Evolutionary conservation across 208 protist species (phyloP).

Genomic region (Acanthamoeba royreba): DNA sequence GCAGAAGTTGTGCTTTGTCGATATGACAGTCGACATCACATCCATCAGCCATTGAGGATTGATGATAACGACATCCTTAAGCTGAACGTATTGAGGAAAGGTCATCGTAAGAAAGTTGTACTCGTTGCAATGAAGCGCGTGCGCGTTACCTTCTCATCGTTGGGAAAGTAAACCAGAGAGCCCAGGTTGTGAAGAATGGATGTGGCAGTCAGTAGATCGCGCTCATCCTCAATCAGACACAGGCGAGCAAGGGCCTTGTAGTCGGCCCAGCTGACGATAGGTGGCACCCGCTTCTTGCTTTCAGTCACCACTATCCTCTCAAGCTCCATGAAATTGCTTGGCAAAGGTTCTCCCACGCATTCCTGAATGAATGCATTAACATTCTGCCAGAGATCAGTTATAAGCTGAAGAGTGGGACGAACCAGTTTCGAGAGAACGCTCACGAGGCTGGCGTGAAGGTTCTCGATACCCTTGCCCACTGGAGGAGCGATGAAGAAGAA

Average conservation of each 20-base stretch:
- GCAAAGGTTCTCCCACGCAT: not conserved
- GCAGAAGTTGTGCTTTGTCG: constrained; percentile 44
- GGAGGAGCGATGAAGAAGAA: constrained; percentile 3
- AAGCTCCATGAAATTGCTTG: not conserved
- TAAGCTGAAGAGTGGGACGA: no score
- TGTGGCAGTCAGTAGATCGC: constrained; percentile 25
- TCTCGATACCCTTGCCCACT: not conserved
- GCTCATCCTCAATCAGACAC: constrained; percentile 1
- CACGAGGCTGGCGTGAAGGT: not conserved
- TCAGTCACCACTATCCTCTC: not conserved
- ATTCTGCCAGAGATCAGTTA: no score
- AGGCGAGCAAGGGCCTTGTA: not conserved
- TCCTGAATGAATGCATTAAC: no score
- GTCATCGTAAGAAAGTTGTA: not conserved
- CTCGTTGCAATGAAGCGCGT: no score
- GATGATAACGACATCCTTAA: constrained; percentile 57
- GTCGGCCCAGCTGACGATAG: constrained; percentile 1
- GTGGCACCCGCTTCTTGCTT: not conserved
- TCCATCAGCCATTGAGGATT: constrained; percentile 64
- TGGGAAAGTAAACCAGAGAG: constrained; percentile 28
- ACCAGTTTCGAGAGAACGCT: not conserved
- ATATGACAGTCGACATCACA: constrained; percentile 54
- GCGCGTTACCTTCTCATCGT: constrained; percentile 38
- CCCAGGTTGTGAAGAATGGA: constrained; percentile 18
- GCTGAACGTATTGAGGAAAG: not conserved